phyloP scores from a whole-genome alignment of 108 stramenopile genomes.

The Nitzschia sp. region DNA sequence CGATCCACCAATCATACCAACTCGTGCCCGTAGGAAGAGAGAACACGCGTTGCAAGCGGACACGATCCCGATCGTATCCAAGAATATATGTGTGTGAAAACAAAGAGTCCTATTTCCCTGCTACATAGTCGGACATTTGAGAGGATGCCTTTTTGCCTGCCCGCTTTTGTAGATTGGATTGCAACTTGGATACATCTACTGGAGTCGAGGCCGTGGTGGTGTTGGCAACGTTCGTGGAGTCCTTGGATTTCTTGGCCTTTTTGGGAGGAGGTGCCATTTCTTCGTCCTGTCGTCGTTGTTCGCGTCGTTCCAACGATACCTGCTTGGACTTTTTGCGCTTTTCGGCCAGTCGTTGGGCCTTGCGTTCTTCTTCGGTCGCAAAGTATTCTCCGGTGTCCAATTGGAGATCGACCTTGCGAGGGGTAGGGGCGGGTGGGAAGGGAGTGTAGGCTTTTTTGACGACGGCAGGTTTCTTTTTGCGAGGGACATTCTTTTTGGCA shows the following conservation, averaged over 20 bases:
- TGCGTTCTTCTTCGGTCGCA: slow-evolving; percentile 65
- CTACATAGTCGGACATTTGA: slow-evolving; percentile 11
- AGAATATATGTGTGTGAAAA: too few relatives aligned
- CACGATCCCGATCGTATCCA: too few relatives aligned
- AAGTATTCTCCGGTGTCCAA: slow-evolving; percentile 94
- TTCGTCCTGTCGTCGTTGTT: slow-evolving; percentile 47
- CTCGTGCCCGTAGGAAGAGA: too few relatives aligned
- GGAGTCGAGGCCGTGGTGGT: neutral
- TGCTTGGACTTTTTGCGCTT: slow-evolving; percentile 39
- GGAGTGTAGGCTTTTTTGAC: slow-evolving; percentile 95
- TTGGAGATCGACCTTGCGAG: slow-evolving; percentile 93
- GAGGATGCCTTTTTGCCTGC: neutral
- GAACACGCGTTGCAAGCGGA: too few relatives aligned
- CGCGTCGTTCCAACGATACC: slow-evolving; percentile 59
- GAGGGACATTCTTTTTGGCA: slow-evolving; percentile 94
- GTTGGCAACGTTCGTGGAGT: neutral
- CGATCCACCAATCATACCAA: too few relatives aligned
- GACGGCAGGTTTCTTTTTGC: slow-evolving; percentile 62
- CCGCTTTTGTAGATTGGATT: slow-evolving; percentile 9
- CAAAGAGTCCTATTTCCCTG: neutral
- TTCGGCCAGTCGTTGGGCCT: slow-evolving; percentile 58
- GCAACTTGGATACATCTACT: slow-evolving; percentile 12
- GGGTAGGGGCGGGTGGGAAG: slow-evolving; percentile 91
- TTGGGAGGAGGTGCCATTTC: slow-evolving; percentile 24
- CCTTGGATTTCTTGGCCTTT: neutral